Conservation (phyloP, 1,139 yeast species). For the Zygosaccharomyces pseudobailii region DNA sequence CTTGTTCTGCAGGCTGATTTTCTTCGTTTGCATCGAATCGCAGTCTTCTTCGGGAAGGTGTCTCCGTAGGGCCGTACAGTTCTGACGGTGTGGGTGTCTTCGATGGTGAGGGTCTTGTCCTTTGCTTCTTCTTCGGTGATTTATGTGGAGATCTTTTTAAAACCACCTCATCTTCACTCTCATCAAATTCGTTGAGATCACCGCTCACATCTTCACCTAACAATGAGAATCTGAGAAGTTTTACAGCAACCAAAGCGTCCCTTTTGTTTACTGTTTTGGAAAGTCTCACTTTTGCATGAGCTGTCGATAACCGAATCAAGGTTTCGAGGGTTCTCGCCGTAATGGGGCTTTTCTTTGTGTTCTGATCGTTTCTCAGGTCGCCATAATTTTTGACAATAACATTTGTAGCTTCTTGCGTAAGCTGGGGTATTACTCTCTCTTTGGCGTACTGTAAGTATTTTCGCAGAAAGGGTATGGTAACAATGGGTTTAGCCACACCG, state of each 20-base stretch:
- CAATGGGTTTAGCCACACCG: constrained; percentile 52
- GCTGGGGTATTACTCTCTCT: constrained; percentile 76
- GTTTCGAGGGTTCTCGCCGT: constrained; percentile 98
- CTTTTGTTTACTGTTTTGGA: constrained; percentile 66
- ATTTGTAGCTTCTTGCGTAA: constrained; percentile 74
- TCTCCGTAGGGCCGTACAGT: constrained; percentile 7
- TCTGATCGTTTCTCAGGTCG: constrained; percentile 76
- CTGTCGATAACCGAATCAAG: constrained; percentile 88
- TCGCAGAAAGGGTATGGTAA: constrained; percentile 80
- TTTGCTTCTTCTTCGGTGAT: constrained; percentile 33
- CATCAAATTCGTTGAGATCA: constrained; percentile 31
- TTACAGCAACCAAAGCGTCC: constrained; percentile 87
- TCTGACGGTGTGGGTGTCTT: constrained; percentile 17
- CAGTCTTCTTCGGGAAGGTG: constrained; percentile 18
- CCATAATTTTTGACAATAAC: constrained; percentile 78
- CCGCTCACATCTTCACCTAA: constrained; percentile 43
- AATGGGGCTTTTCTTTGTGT: constrained; percentile 84
- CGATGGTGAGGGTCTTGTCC: constrained; percentile 24
- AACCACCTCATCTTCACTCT: constrained; percentile 21
- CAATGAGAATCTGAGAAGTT: constrained; percentile 75
- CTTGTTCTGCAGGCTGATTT: constrained; percentile 14
- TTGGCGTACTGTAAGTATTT: constrained; percentile 94
- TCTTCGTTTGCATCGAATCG: constrained; percentile 17
- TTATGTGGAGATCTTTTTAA: constrained; percentile 28
- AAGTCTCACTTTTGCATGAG: constrained; percentile 92